Percentiles rank a stretch among this genome's conserved stretches.
phyloP scores from a whole-genome alignment of 768 basidiomycete species.

The Imleria badia region DNA sequence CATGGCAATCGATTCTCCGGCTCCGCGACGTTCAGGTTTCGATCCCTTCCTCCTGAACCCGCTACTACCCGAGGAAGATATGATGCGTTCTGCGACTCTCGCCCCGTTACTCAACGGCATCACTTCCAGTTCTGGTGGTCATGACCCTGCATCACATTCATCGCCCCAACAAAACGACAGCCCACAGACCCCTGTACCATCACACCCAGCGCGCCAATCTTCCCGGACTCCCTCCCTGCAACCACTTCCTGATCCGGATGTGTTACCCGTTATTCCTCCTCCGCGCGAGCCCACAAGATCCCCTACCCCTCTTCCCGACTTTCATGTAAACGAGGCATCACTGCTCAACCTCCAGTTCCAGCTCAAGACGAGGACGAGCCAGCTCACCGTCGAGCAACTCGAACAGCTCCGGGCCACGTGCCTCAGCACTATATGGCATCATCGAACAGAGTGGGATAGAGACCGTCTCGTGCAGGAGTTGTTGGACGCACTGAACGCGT shows the following conservation, averaged over 20 bases:
- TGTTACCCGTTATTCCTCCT: slow-evolving; percentile 22
- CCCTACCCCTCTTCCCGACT: slow-evolving; percentile 76
- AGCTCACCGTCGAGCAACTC: slow-evolving; percentile 81
- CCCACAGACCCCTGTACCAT: slow-evolving; percentile 10
- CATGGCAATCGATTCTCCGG: slow-evolving; percentile 41
- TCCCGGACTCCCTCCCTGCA: slow-evolving; percentile 10
- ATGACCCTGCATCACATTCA: neutral
- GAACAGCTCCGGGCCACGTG: slow-evolving; percentile 90
- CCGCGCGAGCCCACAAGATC: slow-evolving; percentile 50
- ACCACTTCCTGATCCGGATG: slow-evolving; percentile 12
- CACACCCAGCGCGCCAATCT: neutral
- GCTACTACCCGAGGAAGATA: slow-evolving; percentile 33
- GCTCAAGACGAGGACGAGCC: slow-evolving; percentile 53
- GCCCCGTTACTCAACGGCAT: slow-evolving; percentile 26
- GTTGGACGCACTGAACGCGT: slow-evolving; percentile 54
- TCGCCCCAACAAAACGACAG: slow-evolving; percentile 12
- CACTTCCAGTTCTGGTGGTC: neutral
- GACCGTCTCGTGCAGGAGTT: slow-evolving; percentile 61
- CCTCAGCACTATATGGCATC: slow-evolving; percentile 80
- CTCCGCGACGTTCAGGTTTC: slow-evolving; percentile 43
- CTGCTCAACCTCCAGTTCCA: slow-evolving; percentile 49
- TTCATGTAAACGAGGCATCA: slow-evolving; percentile 56
- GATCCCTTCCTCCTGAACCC: slow-evolving; percentile 57
- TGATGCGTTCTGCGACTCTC: slow-evolving; percentile 24
- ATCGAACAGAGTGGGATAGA: slow-evolving; percentile 82